Base-by-base conservation (phyloP, 2,329 filamentous ascomycete genomes). In the Clonostachys solani region DNA sequence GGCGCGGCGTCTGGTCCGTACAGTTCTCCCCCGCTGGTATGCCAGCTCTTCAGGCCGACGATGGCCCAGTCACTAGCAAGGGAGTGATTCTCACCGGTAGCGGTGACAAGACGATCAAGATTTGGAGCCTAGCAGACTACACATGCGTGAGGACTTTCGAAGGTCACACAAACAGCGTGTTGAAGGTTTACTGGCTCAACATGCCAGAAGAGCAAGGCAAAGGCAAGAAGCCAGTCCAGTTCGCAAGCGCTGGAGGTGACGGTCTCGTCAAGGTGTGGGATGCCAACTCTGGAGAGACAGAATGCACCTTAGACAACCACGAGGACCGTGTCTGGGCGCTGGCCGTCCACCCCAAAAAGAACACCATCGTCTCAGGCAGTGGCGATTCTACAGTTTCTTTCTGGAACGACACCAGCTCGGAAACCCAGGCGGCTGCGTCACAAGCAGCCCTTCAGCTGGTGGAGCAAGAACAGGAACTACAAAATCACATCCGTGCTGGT, bases 241-340 rank as follows among this genome's bases (percentile, higher is more conserved):
- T 96, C 49, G 90, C 88, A 34, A 95, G 87, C 54, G 92, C 94
- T 13, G 94, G 89, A 37, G 92, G 91, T 49, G 95, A 99, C 65
- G 94, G 94, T 3, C 78, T 99, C 5, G 91, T 99, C 49, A 99
- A 97, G 68, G 83, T 99, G 33, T 99, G 94, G 94, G 89, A 96
- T 56, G 87, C 88, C 12, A 86, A 87, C 60, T 84, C 80, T 2
- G 91, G 92, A 42, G 94, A 97, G 65, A 77, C 84, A 4, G 89
- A 92, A 55, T 87, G 87, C 54, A 99, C 94, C 0, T 78, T 99
- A 5, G 94, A 99, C 68, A 97, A 97, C 67, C 94, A 99, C 65
- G 91, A 91, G 57, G 94, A 99, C 67, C 83, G 94, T 48, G 92
- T 97, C 1, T 96, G 92, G 92, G 91, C 91, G 1, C 73, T 97